Base-by-base conservation (phyloP, 352 stramenopile species). In the Aphanomyces stellatus region DNA sequence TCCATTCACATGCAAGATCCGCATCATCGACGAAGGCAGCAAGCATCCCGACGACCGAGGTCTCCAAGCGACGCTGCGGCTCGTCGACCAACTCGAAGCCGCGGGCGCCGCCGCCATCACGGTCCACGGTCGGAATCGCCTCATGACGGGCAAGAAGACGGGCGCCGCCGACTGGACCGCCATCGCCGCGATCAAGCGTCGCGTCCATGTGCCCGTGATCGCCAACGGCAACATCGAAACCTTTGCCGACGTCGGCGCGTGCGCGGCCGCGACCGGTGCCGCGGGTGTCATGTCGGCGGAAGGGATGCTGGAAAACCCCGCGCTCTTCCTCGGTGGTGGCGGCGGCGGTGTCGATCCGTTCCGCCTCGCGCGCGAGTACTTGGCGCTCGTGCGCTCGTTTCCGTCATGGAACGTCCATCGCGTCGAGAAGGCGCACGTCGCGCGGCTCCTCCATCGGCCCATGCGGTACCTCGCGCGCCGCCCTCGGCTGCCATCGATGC, bases 211-310 rank as follows among this genome's bases (percentile, higher is more conserved):
- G 75, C 94, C 94, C 3, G 83, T 98, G n/a, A 82, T 99, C 70
- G 89, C 95, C n/a, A 99, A 99, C 74, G 96, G 96, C 69, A 92
- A 93, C 24, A 90, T 99, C 40, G 93, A 98, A 72, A 80, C 57
- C 34, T 80, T 80, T 31, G 76, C 85, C 19, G 94, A 98, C 73
- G 80, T 98, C 19, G 69, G 80, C 17, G 69, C 67, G 10, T 97
- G 95, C 71, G 65, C 98, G 0, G 72, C 88, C 27, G 71, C 77
- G 11, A 98, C 96, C 10, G 79, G 80, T 0, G 93, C 90, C 10
- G 91, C 98, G 70, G 96, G 93, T 22, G 88, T 98, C 65, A 99
- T 99, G 96, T 95, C 77, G 51, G 96, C 91, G 1, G 96, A 99
- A 75, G 95, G 76, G 0, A 77, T 99, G 24, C 65, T 99, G n/a